These are phyloP conservation scores for Acrasis kona DNA, from an alignment of 78 protist species.

Conservation along the genomic window DNA sequence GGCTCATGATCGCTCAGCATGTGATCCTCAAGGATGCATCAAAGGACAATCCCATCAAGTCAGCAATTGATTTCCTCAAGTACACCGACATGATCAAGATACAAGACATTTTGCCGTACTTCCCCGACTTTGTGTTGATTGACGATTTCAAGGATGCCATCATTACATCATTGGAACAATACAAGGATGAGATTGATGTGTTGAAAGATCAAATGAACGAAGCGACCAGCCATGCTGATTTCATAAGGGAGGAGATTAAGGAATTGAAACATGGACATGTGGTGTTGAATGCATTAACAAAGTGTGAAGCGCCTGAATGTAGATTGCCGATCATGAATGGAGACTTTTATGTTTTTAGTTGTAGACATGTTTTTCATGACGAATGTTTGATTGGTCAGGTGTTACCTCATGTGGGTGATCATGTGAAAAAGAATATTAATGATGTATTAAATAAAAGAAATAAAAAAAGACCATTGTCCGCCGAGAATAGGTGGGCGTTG, in stretches of 20 bases:
- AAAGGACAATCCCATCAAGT: conserved; percentile 32
- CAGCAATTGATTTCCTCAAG: conserved; percentile 68
- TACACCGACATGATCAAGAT: conserved; percentile 58
- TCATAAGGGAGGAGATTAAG: conserved; percentile 72
- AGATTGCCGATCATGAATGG: conserved; percentile 38
- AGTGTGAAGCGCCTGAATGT: conserved; percentile 59
- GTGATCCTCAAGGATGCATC: too few species aligned
- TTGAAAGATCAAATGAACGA: conserved; percentile 78
- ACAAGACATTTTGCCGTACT: conserved; percentile 90
- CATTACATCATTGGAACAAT: conserved; percentile 59
- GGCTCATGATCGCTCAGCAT: conserved; percentile 72
- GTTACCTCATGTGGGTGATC: background rate
- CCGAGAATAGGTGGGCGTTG: too few species aligned
- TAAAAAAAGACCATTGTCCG: too few species aligned
- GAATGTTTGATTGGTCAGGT: conserved; percentile 54
- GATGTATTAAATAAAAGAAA: background rate
- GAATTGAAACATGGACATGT: conserved; percentile 57
- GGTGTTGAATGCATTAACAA: conserved; percentile 38
- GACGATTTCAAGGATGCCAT: conserved; percentile 85
- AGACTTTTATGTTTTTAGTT: conserved; percentile 70
- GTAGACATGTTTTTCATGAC: conserved; percentile 77
- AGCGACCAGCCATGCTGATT: conserved; percentile 63
- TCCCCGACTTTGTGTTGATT: conserved; percentile 79
- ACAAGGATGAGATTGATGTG: conserved; percentile 65
- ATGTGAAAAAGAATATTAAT: background rate